These are phyloP conservation scores for Septoria linicola DNA, from an alignment of 2,329 filamentous ascomycete genomes.

Conservation along the genomic window DNA sequence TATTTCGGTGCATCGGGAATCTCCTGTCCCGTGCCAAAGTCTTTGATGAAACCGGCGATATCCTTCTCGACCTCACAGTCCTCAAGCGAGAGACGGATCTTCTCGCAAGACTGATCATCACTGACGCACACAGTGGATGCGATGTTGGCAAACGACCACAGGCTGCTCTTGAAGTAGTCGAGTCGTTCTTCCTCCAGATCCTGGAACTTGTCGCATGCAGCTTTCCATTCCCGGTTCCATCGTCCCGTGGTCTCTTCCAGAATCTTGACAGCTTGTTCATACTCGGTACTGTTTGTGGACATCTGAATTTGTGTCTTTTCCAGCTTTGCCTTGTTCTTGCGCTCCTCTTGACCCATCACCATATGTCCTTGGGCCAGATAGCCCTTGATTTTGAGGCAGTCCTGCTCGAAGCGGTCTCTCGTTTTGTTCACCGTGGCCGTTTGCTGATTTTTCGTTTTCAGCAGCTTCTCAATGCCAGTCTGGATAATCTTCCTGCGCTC, in stretches of 20 bases:
- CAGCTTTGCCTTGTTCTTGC: conserved; percentile 97
- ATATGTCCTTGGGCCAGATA: conserved; percentile 98
- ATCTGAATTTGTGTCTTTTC: conserved; percentile 98
- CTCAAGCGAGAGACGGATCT: conserved; percentile 88
- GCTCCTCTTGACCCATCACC: conserved; percentile 99
- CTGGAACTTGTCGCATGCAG: conserved; percentile 96
- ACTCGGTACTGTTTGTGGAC: conserved; percentile 85
- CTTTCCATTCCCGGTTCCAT: conserved; percentile 99
- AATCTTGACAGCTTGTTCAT: conserved; percentile 87
- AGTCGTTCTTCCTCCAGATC: conserved; percentile 95
- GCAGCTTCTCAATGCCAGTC: conserved; percentile 85
- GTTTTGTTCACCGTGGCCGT: conserved; percentile 91
- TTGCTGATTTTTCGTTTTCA: conserved; percentile 91
- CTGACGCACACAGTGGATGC: conserved; percentile 96
- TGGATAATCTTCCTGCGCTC: conserved; percentile 96
- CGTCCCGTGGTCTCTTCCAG: conserved; percentile 91
- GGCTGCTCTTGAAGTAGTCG: conserved; percentile 94
- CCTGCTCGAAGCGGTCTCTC: conserved; percentile 92
- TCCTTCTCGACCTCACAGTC: conserved; percentile 97
- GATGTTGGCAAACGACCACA: conserved; percentile 98
- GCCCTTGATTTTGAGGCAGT: conserved; percentile 96
- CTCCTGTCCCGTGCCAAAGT: conserved; percentile 88
- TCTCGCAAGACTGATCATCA: conserved; percentile 91
- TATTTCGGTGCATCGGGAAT: conserved; percentile 97
- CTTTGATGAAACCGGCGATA: conserved; percentile 82